phyloP scores from a whole-genome alignment of 192 early-diverging fungal genomes.

The Pilaira anomala region DNA sequence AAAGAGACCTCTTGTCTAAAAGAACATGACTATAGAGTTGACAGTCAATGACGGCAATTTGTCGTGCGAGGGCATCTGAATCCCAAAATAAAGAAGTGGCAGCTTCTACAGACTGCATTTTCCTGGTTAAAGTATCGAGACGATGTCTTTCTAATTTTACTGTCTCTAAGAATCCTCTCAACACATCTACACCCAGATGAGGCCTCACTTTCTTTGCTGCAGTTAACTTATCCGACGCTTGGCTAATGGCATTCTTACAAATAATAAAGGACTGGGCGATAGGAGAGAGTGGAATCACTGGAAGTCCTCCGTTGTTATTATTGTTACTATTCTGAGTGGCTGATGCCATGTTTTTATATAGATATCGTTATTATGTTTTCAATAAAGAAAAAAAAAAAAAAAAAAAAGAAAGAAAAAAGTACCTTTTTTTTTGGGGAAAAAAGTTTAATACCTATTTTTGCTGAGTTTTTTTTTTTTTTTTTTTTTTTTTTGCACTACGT shows the following conservation, averaged over 20 bases:
- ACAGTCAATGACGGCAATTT: conserved; percentile 49
- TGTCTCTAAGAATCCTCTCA: conserved; percentile 28
- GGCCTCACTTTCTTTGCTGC: conserved; percentile 18
- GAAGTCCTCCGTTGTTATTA: conserved; percentile 30
- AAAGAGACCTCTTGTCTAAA: conserved; percentile 35
- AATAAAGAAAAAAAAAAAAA: neutral
- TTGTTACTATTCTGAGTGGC: too few relatives aligned
- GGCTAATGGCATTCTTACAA: conserved; percentile 32
- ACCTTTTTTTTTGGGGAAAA: too few relatives aligned
- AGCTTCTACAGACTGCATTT: conserved; percentile 44
- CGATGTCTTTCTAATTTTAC: conserved; percentile 37
- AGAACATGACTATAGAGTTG: conserved; percentile 40
- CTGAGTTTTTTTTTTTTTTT: too few relatives aligned
- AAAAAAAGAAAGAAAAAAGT: neutral
- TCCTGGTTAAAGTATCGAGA: conserved; percentile 39
- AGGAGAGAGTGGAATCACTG: conserved; percentile 50
- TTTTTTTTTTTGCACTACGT: too few relatives aligned
- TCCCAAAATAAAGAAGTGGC: conserved; percentile 47
- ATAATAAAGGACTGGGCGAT: conserved; percentile 40
- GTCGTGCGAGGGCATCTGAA: conserved; percentile 41
- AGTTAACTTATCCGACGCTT: conserved; percentile 21
- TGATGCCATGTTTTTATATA: neutral
- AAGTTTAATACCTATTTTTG: too few relatives aligned
- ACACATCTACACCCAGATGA: neutral
- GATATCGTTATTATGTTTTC: neutral